Percentiles rank a stretch among this genome's conserved stretches.
These are phyloP conservation scores for Mycena vitilis DNA, from an alignment of 768 basidiomycete species.

Conservation along the genomic window DNA sequence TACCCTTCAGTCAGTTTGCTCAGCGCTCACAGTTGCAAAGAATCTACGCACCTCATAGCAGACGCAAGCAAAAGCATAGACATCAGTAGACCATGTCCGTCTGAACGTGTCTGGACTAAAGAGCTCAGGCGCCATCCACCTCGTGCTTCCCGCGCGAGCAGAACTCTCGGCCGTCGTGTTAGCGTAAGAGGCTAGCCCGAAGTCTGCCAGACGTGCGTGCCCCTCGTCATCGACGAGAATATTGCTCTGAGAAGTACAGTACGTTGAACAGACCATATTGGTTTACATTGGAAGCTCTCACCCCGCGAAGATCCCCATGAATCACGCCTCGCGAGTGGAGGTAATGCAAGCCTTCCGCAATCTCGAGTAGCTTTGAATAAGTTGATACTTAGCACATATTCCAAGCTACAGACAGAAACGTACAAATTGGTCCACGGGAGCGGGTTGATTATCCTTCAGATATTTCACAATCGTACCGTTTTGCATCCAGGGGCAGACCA, in stretches of 20 bases:
- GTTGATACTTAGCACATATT: background rate
- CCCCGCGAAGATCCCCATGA: slow-evolving; percentile 37
- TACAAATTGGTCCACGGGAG: slow-evolving; percentile 1
- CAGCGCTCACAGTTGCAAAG: background rate
- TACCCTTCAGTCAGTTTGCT: slow-evolving; percentile 3
- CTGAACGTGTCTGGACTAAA: slow-evolving; percentile 16
- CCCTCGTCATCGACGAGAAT: slow-evolving; percentile 37
- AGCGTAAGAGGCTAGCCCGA: slow-evolving; percentile 35
- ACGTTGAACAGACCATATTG: too few species aligned
- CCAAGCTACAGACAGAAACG: background rate
- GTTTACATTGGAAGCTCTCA: background rate
- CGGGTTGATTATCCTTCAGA: background rate
- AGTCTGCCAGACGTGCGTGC: slow-evolving; percentile 37
- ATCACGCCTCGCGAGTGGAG: slow-evolving; percentile 32
- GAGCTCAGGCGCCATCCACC: slow-evolving; percentile 34
- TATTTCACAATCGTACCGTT: slow-evolving; percentile 30
- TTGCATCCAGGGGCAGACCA: slow-evolving; percentile 34
- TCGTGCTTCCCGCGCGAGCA: slow-evolving; percentile 7
- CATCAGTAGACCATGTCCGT: slow-evolving; percentile 23
- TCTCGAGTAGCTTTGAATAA: slow-evolving; percentile 28
- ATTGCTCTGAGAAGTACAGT: slow-evolving; percentile 20
- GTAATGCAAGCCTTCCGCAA: slow-evolving; percentile 30
- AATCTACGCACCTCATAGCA: slow-evolving; percentile 29
- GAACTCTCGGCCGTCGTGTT: slow-evolving; percentile 28
- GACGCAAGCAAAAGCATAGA: slow-evolving; percentile 32